A percentile compares a stretch with the other conserved stretches of the same genome.
phyloP scores from a whole-genome alignment of 768 basidiomycete species.

The Lanmaoa pseudosensibilis region DNA sequence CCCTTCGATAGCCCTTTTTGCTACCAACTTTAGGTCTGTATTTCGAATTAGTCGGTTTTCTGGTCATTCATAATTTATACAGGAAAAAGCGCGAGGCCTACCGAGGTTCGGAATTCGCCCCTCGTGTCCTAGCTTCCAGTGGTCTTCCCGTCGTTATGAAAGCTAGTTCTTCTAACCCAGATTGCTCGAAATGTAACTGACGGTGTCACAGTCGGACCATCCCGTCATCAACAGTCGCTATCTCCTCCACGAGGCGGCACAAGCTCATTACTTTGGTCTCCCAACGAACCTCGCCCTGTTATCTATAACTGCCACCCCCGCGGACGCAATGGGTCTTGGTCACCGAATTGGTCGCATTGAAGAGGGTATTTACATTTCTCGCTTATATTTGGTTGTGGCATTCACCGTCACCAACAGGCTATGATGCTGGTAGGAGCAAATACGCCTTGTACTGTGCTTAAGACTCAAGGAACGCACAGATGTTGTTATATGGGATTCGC shows the following conservation, averaged over 20 bases:
- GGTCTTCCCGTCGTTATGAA: constrained; percentile 76
- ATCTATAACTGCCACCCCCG: constrained; percentile 67
- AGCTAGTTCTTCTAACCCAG: constrained; percentile 35
- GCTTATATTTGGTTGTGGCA: background rate
- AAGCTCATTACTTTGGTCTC: constrained; percentile 68
- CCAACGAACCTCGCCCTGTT: constrained; percentile 56
- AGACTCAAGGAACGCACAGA: constrained; percentile 36
- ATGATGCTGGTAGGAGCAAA: constrained; percentile 44
- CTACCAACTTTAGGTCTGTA: constrained; percentile 44
- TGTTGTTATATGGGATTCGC: constrained; percentile 74
- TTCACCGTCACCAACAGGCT: constrained; percentile 27
- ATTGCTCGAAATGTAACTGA: background rate
- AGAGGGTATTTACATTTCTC: constrained; percentile 36
- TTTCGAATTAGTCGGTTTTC: background rate
- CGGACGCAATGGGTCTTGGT: constrained; percentile 64
- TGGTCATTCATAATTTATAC: background rate
- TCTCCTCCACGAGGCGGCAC: constrained; percentile 70
- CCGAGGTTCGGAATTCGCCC: constrained; percentile 76
- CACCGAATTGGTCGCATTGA: constrained; percentile 69
- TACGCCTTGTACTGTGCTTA: background rate
- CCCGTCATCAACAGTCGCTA: constrained; percentile 63
- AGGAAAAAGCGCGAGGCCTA: constrained; percentile 84
- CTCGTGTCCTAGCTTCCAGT: constrained; percentile 67
- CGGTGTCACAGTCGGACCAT: constrained; percentile 49
- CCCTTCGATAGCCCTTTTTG: constrained; percentile 80